Evolutionary conservation across 2,329 filamentous ascomycete species (phyloP).

Genomic region (Zymoseptoria passerinii): DNA sequence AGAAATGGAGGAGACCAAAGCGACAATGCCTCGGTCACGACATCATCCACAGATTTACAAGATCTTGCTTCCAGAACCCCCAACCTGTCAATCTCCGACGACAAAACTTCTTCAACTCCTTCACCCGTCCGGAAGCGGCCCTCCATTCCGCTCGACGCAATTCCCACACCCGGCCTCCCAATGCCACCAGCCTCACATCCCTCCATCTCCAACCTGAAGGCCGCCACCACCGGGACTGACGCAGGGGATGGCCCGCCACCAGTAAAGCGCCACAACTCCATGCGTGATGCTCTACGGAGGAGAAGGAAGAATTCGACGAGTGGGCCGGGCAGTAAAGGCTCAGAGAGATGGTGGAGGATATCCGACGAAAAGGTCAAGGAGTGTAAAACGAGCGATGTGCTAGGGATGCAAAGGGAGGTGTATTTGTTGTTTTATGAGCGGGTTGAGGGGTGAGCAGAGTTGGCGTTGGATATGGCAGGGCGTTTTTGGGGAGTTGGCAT

Average conservation of each 20-base stretch:
- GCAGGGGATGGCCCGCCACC: slow-evolving; percentile 30
- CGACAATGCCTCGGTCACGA: too few relatives aligned
- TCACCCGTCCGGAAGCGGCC: not conserved
- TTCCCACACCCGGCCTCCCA: slow-evolving; percentile 17
- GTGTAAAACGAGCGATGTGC: slow-evolving; percentile 80
- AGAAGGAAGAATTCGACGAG: not conserved
- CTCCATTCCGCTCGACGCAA: not conserved
- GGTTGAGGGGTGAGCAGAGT: slow-evolving; percentile 35
- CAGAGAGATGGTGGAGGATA: slow-evolving; percentile 81
- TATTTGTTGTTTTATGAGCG: slow-evolving; percentile 95
- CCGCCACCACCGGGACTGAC: too few relatives aligned
- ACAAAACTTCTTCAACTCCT: not conserved
- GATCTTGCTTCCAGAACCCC: not conserved
- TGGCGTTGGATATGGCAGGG: too few relatives aligned
- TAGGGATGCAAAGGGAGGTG: slow-evolving; percentile 91
- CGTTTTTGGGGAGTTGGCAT: not conserved
- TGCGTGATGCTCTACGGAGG: slow-evolving; percentile 26
- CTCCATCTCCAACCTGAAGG: not conserved
- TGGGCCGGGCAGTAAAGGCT: not conserved
- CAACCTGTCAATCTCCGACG: too few relatives aligned
- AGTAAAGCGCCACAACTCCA: slow-evolving; percentile 37
- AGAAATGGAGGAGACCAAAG: too few relatives aligned
- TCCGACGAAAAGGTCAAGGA: slow-evolving; percentile 96
- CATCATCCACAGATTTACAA: not conserved
- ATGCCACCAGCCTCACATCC: slow-evolving; percentile 16